A percentile compares a stretch with the other conserved stretches of the same genome.
These are phyloP conservation scores for Amanita pallidorosea DNA, from an alignment of 768 basidiomycete species.

Conservation along the genomic window DNA sequence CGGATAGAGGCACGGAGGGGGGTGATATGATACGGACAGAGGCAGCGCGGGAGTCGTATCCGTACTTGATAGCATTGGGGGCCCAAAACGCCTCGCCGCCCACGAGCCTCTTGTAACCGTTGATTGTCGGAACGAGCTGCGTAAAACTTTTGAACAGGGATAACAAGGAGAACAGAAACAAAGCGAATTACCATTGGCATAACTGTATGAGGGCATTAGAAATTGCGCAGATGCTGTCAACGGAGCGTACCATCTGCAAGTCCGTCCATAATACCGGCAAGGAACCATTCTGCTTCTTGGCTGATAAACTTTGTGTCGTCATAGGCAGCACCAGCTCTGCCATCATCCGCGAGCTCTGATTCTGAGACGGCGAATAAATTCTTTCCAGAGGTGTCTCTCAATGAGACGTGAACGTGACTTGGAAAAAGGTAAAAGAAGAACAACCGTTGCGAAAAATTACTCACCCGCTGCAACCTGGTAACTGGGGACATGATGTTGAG, in stretches of 20 bases:
- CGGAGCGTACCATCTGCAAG: conserved; percentile 67
- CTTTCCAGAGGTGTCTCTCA: conserved; percentile 54
- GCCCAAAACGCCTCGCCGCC: conserved; percentile 95
- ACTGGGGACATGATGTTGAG: conserved; percentile 28
- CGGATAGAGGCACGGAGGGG: conserved; percentile 69
- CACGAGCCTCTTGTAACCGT: conserved; percentile 94
- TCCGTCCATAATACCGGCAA: conserved; percentile 89
- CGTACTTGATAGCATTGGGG: conserved; percentile 87
- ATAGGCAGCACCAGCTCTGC: conserved; percentile 60
- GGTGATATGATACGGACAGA: conserved; percentile 90
- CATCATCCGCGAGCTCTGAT: conserved; percentile 41
- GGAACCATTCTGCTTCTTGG: conserved; percentile 78
- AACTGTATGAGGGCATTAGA: conserved; percentile 26
- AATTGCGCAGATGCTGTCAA: not conserved
- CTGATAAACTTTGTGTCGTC: conserved; percentile 82
- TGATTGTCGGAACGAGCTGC: conserved; percentile 82
- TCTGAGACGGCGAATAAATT: conserved; percentile 75
- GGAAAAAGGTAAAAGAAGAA: not conserved
- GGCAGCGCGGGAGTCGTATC: conserved; percentile 90
- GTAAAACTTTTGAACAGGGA: not conserved
- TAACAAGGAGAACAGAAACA: not conserved
- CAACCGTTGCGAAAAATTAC: not conserved
- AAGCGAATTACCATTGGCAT: conserved; percentile 60
- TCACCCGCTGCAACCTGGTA: conserved; percentile 93
- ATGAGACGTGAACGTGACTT: conserved; percentile 88